These are phyloP conservation scores for Prinsepia uniflora DNA, from an alignment of 306 rosid genomes.

Conservation along the genomic window DNA sequence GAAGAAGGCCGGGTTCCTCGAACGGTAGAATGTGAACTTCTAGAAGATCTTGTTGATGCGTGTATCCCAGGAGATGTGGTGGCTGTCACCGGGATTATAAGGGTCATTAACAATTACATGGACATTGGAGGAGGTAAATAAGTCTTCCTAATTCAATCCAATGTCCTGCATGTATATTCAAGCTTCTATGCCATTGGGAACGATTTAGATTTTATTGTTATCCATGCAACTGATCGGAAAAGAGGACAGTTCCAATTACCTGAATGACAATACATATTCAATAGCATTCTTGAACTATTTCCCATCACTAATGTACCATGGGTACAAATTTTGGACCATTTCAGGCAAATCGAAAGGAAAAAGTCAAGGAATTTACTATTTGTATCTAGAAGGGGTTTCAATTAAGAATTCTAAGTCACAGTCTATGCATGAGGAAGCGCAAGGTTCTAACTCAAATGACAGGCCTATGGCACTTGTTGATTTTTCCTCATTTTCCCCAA, in stretches of 20 bases:
- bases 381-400: slow-evolving; percentile 88
- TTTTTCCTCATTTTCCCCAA: slow-evolving; percentile 71
- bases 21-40: slow-evolving; percentile 92
- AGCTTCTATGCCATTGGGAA: not conserved
- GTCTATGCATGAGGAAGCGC: slow-evolving; percentile 48
- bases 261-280: not conserved
- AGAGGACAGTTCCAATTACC: not conserved
- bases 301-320: slow-evolving; percentile 21
- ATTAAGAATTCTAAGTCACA: slow-evolving; percentile 77
- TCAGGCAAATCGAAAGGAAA: slow-evolving; percentile 79
- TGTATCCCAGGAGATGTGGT: slow-evolving; percentile 98
- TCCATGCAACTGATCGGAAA: not conserved
- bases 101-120: slow-evolving; percentile 88
- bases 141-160: not conserved
- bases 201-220: not conserved
- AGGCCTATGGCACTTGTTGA: slow-evolving; percentile 50
- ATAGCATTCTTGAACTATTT: slow-evolving; percentile 20
- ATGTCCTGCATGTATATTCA: not conserved
- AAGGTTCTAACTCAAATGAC: slow-evolving; percentile 55
- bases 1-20: slow-evolving; percentile 98
- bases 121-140: slow-evolving; percentile 90
- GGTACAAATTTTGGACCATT: slow-evolving; percentile 16
- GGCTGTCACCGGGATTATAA: slow-evolving; percentile 85
- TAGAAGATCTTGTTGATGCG: slow-evolving; percentile 84
- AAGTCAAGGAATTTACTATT: slow-evolving; percentile 88